Conservation (phyloP, 78 protist genomes). For the Guillardia theta region DNA sequence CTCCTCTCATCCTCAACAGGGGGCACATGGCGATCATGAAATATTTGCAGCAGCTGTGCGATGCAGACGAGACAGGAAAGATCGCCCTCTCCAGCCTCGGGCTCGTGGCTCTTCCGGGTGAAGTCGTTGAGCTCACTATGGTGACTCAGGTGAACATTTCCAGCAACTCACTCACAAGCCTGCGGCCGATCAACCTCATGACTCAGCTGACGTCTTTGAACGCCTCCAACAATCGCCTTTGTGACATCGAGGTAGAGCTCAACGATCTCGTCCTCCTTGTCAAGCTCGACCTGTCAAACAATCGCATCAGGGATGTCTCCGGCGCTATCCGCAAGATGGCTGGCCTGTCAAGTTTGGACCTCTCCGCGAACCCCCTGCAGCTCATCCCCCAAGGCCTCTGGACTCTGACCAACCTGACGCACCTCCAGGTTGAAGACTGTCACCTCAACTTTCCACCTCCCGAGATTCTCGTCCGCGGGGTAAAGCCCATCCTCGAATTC, state of each 20-base stretch:
- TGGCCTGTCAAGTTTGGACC: not conserved
- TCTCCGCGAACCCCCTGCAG: not conserved
- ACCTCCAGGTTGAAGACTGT: not conserved
- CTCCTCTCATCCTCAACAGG: not conserved
- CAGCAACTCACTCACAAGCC: not conserved
- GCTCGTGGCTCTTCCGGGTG: not conserved
- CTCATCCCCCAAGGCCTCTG: not conserved
- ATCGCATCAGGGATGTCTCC: not conserved
- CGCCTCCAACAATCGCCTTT: not conserved
- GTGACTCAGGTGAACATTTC: not conserved
- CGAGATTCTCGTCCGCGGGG: not conserved
- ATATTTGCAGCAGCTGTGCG: not conserved
- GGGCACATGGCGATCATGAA: not conserved
- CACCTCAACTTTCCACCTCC: not conserved
- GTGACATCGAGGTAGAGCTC: not conserved
- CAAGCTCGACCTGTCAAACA: not conserved
- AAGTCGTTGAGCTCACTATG: not conserved
- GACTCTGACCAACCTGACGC: not conserved
- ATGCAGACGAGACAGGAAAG: not conserved
- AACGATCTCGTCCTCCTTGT: not conserved
- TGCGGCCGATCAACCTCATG: not conserved
- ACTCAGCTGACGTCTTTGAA: not conserved
- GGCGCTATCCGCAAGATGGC: not conserved
- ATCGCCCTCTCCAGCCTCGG: not conserved
- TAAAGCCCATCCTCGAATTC: not conserved